phyloP scores from a whole-genome alignment of 73 alveolate genomes.

The Tetrahymena thermophila region DNA sequence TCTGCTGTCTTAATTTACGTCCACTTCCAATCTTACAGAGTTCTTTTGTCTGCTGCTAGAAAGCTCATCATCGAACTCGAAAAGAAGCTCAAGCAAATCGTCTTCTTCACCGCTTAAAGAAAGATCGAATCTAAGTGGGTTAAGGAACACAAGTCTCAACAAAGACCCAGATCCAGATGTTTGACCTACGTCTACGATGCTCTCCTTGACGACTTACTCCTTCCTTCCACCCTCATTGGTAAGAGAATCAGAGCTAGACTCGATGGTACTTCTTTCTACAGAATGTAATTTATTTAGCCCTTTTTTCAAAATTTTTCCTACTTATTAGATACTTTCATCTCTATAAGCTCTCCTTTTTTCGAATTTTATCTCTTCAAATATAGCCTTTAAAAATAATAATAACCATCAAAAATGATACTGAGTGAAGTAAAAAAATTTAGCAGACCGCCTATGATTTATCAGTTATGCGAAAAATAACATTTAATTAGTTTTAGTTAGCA shows the following conservation, averaged over 20 bases:
- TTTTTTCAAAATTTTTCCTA: not conserved
- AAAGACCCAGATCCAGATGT: constrained; percentile 42
- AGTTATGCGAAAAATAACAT: not conserved
- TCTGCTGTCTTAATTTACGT: not conserved
- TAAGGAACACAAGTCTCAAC: constrained; percentile 33
- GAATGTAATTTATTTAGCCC: constrained; percentile 12
- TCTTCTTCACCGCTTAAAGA: constrained; percentile 39
- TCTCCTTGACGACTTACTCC: constrained; percentile 35
- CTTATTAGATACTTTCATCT: not conserved
- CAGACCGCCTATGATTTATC: not conserved
- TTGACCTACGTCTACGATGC: constrained; percentile 37
- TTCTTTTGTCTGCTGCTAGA: not conserved
- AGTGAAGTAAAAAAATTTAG: not conserved
- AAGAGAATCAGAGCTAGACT: constrained; percentile 45
- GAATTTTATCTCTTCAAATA: not conserved
- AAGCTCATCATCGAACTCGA: constrained; percentile 41
- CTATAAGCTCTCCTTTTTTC: not conserved
- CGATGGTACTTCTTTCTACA: constrained; percentile 37
- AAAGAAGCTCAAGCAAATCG: constrained; percentile 30
- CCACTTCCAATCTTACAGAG: not conserved
- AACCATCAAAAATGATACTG: not conserved
- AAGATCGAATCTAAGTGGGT: constrained; percentile 35
- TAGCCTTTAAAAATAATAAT: not conserved
- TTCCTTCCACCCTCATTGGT: constrained; percentile 30
- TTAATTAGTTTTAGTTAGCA: not conserved